Percentiles rank a stretch among this genome's conserved stretches.
These are phyloP conservation scores for Tremella fuciformis DNA, from an alignment of 768 basidiomycete species.

Conservation along the genomic window DNA sequence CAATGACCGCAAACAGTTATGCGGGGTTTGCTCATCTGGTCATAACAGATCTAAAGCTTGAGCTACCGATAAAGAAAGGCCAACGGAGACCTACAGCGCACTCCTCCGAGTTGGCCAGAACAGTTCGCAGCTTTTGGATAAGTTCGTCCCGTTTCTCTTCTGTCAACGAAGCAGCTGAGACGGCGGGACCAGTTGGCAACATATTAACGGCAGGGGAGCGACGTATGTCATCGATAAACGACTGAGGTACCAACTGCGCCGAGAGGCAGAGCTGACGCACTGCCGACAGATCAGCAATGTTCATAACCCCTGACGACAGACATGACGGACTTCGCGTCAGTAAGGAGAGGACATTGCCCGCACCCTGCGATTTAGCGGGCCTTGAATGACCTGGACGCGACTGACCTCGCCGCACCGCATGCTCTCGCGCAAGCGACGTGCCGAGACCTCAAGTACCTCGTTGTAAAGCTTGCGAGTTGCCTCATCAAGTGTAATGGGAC, in stretches of 20 bases:
- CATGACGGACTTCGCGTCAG: slow-evolving; percentile 37
- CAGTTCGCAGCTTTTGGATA: slow-evolving; percentile 29
- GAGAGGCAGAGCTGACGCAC: slow-evolving; percentile 45
- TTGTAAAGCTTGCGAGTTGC: slow-evolving; percentile 38
- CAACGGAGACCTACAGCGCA: slow-evolving; percentile 31
- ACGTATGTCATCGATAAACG: slow-evolving; percentile 38
- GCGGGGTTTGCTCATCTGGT: slow-evolving; percentile 23
- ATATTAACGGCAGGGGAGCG: slow-evolving; percentile 6
- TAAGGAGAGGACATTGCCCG: slow-evolving; percentile 39
- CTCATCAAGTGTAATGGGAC: slow-evolving; percentile 36
- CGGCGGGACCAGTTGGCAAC: slow-evolving; percentile 10
- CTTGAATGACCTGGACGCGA: background rate
- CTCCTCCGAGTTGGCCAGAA: slow-evolving; percentile 35
- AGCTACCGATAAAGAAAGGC: background rate
- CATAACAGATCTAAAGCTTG: slow-evolving; percentile 26
- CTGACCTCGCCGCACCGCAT: slow-evolving; percentile 34
- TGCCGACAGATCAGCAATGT: slow-evolving; percentile 16
- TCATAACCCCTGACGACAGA: too few species aligned
- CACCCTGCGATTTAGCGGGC: slow-evolving; percentile 14
- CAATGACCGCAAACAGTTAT: slow-evolving; percentile 44
- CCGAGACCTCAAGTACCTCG: slow-evolving; percentile 25
- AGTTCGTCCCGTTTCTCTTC: slow-evolving; percentile 24
- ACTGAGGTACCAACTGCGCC: slow-evolving; percentile 32
- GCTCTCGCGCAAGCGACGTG: slow-evolving; percentile 24
- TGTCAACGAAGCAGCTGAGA: slow-evolving; percentile 18